Percentiles rank a stretch among this genome's conserved stretches.
These are phyloP conservation scores for Eimeria necatrix DNA, from an alignment of 169 alveolate species.

Conservation along the genomic window DNA sequence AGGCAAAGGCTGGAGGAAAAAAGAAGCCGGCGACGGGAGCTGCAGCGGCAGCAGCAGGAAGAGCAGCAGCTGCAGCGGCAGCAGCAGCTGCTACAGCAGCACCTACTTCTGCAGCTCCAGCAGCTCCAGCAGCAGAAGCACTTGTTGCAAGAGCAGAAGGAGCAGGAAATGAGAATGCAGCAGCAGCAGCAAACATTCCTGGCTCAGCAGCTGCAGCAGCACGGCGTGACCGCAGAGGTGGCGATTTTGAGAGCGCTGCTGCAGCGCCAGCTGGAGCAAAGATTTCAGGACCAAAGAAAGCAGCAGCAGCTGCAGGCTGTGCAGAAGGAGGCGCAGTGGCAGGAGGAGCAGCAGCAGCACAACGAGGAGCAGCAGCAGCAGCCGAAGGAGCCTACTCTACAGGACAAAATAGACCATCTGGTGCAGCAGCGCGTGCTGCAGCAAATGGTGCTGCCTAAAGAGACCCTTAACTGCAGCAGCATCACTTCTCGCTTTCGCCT, in stretches of 20 bases:
- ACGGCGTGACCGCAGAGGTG: not conserved
- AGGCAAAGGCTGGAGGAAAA: not conserved
- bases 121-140: constrained; percentile 40
- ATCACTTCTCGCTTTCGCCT: constrained; percentile 77
- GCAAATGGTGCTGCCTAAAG: constrained; percentile 60
- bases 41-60: constrained; percentile 45
- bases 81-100: constrained; percentile 47
- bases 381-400: not conserved
- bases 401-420: constrained; percentile 15
- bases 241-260: not conserved
- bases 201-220: constrained; percentile 32
- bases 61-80: constrained; percentile 54
- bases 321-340: not conserved
- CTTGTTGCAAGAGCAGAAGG: constrained; percentile 3
- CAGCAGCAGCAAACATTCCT: not conserved
- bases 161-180: not conserved
- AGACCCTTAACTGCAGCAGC: constrained; percentile 29
- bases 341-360: not conserved
- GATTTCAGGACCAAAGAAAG: not conserved
- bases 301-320: constrained; percentile 4
- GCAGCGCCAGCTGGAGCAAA: not conserved
- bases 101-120: not conserved
- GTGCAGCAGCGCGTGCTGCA: constrained; percentile 46
- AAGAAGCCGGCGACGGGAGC: not conserved
- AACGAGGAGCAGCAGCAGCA: not conserved